Evolutionary conservation across 116 monocot genomes (phyloP), one percentile per base, ranked within the genome.

Genomic region (Cymodocea nodosa): DNA sequence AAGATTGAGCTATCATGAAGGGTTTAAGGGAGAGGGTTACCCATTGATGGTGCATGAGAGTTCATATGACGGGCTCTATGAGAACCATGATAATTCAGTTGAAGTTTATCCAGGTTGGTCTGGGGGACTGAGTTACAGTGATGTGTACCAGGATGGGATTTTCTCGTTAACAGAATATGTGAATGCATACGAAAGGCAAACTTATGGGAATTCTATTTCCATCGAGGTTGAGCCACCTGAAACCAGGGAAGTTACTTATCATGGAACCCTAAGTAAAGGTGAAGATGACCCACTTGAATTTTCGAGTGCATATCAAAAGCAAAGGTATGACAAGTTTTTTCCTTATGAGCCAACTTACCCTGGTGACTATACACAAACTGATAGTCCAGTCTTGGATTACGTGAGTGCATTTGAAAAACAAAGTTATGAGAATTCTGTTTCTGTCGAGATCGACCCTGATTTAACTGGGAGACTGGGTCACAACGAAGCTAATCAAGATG

Each of bases 361-460:
- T 59, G 22, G 7, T 6, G 25, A 53, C 14, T 53, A 53, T 11
- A 24, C 57, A 57, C 44, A 44, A 44, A 14, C 10, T 12, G 57
- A 57, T 57, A 2, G 13, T 57, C 57, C 57, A 34, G 24, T 68
- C 39, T 53, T 2, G 22, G 35, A 20, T 34, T 55, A 39, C 18
- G 30, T 37, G 7, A 11, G 20, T 62, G 25, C 62, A 15, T 64
- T 44, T 49, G 72, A 72, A 40, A 64, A 9, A 18, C 30, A 54
- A 34, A 15, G 39, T 39, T 37, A 39, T 30, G 39, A 64, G 20
- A 6, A 64, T 20, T 22, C 63, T 53, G 23, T 24, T 17, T 53
- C 54, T 30, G 23, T 64, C 64, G 30, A 52, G 24, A 4, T 67
- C 17, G 52, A 67, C 52, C 66, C 51, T 12, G 19, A 13, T 64